Evolutionary conservation across 345 rosid species (phyloP).

Genomic region (Eucalyptus fibrosa): DNA sequence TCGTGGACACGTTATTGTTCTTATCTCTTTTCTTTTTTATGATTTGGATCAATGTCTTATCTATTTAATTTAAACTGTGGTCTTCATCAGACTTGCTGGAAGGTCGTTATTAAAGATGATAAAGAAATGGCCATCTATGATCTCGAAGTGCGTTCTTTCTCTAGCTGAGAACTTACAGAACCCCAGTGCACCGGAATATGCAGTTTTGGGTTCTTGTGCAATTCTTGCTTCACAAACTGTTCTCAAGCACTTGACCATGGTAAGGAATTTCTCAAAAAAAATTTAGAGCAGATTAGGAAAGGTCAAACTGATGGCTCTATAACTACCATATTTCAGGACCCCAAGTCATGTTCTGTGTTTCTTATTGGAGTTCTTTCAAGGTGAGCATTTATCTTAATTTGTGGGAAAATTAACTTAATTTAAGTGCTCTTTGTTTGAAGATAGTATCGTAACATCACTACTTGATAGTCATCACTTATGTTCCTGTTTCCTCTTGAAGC

Average conservation of each 20-base stretch:
- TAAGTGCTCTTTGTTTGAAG: neutral
- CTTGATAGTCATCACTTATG: neutral
- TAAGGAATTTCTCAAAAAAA: conserved; percentile 14
- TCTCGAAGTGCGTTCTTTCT: conserved; percentile 72
- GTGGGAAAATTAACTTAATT: neutral
- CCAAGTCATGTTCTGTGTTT: conserved; percentile 66
- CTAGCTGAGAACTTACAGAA: conserved; percentile 58
- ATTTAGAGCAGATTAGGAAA: neutral
- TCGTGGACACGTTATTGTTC: neutral
- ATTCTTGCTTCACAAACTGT: conserved; percentile 87
- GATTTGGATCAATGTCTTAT: neutral
- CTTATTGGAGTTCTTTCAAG: conserved; percentile 86
- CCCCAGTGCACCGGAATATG: conserved; percentile 56
- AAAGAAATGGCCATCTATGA: conserved; percentile 92
- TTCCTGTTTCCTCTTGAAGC: conserved; percentile 22
- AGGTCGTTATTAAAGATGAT: conserved; percentile 79
- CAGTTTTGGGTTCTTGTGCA: conserved; percentile 88
- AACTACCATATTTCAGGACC: conserved; percentile 53
- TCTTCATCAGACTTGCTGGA: conserved; percentile 73
- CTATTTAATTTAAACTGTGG: neutral
- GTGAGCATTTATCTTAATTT: conserved; percentile 14
- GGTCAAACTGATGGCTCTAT: conserved; percentile 12
- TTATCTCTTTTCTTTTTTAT: neutral
- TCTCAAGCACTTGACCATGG: conserved; percentile 89
- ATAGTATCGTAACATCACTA: neutral